Evolutionary conservation across 257 asterid genomes (phyloP).

Genomic region (Solanum sparsipilum): DNA sequence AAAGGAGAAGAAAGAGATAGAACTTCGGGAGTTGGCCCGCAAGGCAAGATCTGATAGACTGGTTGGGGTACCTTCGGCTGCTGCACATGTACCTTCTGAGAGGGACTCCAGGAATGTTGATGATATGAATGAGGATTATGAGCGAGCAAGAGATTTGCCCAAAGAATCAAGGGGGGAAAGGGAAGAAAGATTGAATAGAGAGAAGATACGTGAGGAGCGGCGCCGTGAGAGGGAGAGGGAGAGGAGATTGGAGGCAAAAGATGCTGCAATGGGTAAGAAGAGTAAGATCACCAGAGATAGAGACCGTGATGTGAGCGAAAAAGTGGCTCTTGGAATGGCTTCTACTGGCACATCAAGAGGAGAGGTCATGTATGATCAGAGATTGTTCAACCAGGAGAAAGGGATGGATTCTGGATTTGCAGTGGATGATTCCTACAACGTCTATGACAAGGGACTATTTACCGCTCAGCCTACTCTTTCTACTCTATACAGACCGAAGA

Average conservation of each 20-base stretch:
- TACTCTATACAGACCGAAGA: constrained; percentile 76
- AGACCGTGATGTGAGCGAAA: constrained; percentile 83
- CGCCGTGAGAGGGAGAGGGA: constrained; percentile 86
- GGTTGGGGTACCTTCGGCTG: constrained; percentile 46
- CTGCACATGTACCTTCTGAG: constrained; percentile 52
- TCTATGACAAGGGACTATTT: constrained; percentile 76
- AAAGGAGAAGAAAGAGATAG: constrained; percentile 82
- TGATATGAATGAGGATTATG: constrained; percentile 51
- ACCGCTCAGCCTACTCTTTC: constrained; percentile 61
- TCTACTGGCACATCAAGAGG: constrained; percentile 39
- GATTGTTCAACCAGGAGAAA: constrained; percentile 85
- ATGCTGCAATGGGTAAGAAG: constrained; percentile 83
- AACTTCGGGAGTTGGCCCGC: constrained; percentile 72
- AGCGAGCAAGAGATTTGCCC: constrained; percentile 44
- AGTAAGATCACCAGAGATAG: constrained; percentile 84
- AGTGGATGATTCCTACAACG: constrained; percentile 61
- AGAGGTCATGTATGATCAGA: constrained; percentile 79
- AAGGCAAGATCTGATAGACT: constrained; percentile 83
- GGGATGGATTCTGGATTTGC: constrained; percentile 92
- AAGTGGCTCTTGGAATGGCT: constrained; percentile 88
- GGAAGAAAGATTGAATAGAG: constrained; percentile 54
- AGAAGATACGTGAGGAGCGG: constrained; percentile 85
- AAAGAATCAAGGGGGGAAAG: constrained; percentile 63
- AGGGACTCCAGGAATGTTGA: constrained; percentile 34
- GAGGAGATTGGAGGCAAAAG: constrained; percentile 82